Base-by-base conservation (phyloP, 306 rosid species). In the Hippophae gyantsensis region DNA sequence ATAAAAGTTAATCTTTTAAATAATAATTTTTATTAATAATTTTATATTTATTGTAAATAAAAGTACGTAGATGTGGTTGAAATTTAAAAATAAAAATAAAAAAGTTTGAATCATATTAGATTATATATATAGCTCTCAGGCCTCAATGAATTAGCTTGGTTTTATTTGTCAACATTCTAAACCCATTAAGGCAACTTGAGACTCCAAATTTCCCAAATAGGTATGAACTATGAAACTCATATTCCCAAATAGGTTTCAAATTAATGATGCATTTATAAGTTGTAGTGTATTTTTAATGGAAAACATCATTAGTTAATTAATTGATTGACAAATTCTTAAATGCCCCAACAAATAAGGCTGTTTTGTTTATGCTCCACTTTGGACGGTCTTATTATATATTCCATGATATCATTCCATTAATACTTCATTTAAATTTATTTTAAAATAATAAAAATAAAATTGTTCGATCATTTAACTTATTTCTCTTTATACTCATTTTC, bases 151-250 rank as follows among this genome's bases (percentile, higher is more conserved):
- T 18, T 18, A 18, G 18, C 18, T 18, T 18, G 18, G 18, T 18
- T 18, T 18, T 18, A 18, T 18, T 18, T 18, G 18, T 18, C 18
- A 18, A 18, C 18, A 18, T 18, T 18, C 18, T 18, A 18, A 18
- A 18, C 23, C 23, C 23, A 32, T 32, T 32, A 32, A 32, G 5
- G 38, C 38, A 56, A 46, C 51, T 68, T 69, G 74, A 58, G 69
- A 44, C 45, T 80, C 61, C 93, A 86, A 82, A 81, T 75, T 90
- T 80, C 86, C 95, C 23, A 67, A 84, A 82, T 76, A 67, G 82
- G 94, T 52, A 86, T 82, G 88, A 76, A 84, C 77, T 64, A 77
- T 42, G 82, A 65, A 49, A 27, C 54, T 56, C 52, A 48, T 32
- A 32, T 32, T 32, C 38, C 38, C 3, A 32, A 32, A 64, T 59